phyloP scores from a whole-genome alignment of 352 stramenopile species.

The Phytophthora fragariae region DNA sequence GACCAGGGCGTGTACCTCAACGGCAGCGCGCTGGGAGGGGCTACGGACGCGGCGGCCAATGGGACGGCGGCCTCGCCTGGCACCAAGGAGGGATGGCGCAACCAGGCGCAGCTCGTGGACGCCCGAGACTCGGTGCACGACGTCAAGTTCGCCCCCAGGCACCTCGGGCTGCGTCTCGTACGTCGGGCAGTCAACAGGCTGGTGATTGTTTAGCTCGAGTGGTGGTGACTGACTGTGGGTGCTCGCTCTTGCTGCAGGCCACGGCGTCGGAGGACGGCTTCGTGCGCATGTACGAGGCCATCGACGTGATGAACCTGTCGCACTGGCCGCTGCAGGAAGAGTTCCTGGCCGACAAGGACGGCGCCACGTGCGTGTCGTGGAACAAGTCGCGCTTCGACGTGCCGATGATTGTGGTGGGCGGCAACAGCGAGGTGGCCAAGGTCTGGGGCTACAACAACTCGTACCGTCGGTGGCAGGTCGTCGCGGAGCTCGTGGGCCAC shows the following conservation, averaged over 20 bases:
- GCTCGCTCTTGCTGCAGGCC: constrained; percentile 53
- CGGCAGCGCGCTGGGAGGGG: constrained; percentile 4
- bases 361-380: constrained; percentile 95
- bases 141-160: constrained; percentile 95
- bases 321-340: constrained; percentile 94
- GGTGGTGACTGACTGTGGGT: too few species aligned
- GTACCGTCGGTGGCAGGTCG: constrained; percentile 87
- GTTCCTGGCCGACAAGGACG: constrained; percentile 85
- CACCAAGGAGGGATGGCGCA: constrained; percentile 78
- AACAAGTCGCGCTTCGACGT: constrained; percentile 95
- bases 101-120: constrained; percentile 92
- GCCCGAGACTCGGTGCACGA: constrained; percentile 94
- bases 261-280: constrained; percentile 95
- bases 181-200: neutral
- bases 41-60: neutral
- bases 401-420: constrained; percentile 95
- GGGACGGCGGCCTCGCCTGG: neutral
- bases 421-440: constrained; percentile 88
- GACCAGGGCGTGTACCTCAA: constrained; percentile 83
- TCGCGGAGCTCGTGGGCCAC: constrained; percentile 87
- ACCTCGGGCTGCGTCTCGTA: constrained; percentile 92
- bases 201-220: too few species aligned
- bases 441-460: constrained; percentile 94
- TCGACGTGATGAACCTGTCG: constrained; percentile 96
- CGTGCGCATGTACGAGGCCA: constrained; percentile 96